Base-by-base conservation (phyloP, 1,284 basidiomycete genomes). In the Jaminaea rosea region DNA sequence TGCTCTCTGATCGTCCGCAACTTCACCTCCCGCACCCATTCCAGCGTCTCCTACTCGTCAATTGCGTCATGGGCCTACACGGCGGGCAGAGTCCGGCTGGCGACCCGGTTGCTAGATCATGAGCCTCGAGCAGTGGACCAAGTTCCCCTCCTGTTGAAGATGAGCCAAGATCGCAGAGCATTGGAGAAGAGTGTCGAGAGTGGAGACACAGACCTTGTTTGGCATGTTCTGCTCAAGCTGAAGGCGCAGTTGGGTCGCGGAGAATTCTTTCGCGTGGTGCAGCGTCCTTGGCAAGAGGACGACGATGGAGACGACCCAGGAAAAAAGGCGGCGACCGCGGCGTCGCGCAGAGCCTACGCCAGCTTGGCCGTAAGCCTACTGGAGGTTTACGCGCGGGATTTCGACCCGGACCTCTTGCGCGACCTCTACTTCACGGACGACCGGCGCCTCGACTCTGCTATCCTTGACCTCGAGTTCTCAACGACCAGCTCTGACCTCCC, bases 371-470 rank as follows among this genome's bases (percentile, higher is more conserved):
- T 63, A 11, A 56, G 58, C 29, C 46, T 73, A 46, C 60, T 73
- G 13, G 67, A 70, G 36, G 49, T 53, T n/a, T 73, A 73, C 45
- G 71, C 69, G 4, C 58, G 53, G 23, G 56, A 62, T 46, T 56
- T 65, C 37, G 89, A 97, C 71, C 78, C 85, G 44, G 89, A 91
- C 58, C 85, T 98, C 81, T 78, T 97, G 11, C 80, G 88, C 15
- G 91, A 99, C 73, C 97, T 94, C 75, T 98, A 93, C 76, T 99
- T 93, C 72, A 93, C 93, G 47, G 94, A 99, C 69, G 94, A 99
- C 75, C 80, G 93, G 55, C 80, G 93, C 41, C 85, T 88, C 6
- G 92, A 97, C 67, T 91, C 84, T 69, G 94, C 89, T 0, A 81
- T 87, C 15, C 77, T 97, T 5, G 85, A 83, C 34, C 76, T 98